Percentiles rank a stretch among this genome's conserved stretches.
phyloP scores from a whole-genome alignment of 2,329 filamentous ascomycete species.

The Rhinocladiella similis region DNA sequence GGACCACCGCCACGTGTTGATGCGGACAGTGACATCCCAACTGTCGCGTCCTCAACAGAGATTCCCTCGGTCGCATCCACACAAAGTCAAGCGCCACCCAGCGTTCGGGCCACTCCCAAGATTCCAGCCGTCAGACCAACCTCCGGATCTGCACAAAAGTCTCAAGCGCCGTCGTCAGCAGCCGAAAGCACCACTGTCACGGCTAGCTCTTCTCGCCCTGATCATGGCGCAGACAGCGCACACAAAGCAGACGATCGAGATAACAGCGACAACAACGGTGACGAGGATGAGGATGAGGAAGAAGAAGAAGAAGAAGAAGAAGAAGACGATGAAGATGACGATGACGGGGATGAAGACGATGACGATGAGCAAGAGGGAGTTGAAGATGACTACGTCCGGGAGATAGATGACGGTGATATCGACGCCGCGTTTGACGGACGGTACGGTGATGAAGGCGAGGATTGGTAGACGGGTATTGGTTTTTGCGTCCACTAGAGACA shows the following conservation, averaged over 20 bases:
- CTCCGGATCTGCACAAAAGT: too few species aligned
- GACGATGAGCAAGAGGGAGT: slow-evolving; percentile 13
- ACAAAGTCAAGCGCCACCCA: too few species aligned
- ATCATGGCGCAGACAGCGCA: too few species aligned
- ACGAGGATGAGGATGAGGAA: slow-evolving; percentile 1
- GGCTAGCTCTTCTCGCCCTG: too few species aligned
- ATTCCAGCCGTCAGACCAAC: neutral
- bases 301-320: slow-evolving; percentile 8
- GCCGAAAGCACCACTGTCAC: too few species aligned
- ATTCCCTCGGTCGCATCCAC: too few species aligned
- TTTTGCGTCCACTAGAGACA: too few species aligned
- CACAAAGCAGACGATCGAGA: too few species aligned
- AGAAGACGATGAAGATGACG: slow-evolving; percentile 11
- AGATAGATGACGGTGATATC: slow-evolving; percentile 15
- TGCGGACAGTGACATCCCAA: too few species aligned
- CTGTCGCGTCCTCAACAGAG: too few species aligned
- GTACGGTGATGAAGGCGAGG: slow-evolving; percentile 5
- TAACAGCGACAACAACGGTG: neutral
- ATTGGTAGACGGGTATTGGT: neutral
- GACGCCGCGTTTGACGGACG: slow-evolving; percentile 25
- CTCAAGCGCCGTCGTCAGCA: too few species aligned
- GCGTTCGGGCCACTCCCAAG: neutral
- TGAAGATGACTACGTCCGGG: slow-evolving; percentile 11
- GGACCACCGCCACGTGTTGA: too few species aligned
- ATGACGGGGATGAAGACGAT: slow-evolving; percentile 14